A percentile compares a stretch with the other conserved stretches of the same genome.
Conservation (phyloP, 2,329 filamentous ascomycete genomes). For the Didymella pomorum region DNA sequence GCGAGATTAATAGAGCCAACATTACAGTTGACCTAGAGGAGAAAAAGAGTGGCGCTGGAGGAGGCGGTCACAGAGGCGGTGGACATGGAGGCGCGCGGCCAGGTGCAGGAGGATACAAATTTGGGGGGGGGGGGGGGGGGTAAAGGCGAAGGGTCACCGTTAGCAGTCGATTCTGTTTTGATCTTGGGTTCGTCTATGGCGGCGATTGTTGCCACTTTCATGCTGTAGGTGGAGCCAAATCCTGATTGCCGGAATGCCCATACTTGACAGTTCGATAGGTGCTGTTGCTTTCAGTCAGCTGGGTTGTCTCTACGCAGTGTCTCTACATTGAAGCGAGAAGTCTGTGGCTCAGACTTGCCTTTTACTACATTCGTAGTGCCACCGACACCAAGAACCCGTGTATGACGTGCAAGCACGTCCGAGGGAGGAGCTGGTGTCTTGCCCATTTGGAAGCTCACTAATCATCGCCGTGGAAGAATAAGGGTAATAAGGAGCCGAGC, state of each 20-base stretch:
- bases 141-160: neutral
- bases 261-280: too few relatives aligned
- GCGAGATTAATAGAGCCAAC: neutral
- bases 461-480: slow-evolving; percentile 38
- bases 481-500: neutral
- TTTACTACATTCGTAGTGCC: slow-evolving; percentile 31
- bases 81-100: neutral
- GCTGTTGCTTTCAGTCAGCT: too few relatives aligned
- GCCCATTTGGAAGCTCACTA: slow-evolving; percentile 36
- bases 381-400: slow-evolving; percentile 32
- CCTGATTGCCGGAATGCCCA: too few relatives aligned
- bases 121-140: neutral
- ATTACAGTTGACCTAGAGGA: neutral
- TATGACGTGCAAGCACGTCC: slow-evolving; percentile 4
- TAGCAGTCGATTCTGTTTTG: neutral
- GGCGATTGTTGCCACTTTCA: neutral
- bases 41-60: neutral
- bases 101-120: neutral
- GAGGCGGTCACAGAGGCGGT: neutral
- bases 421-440: slow-evolving; percentile 39
- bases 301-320: neutral
- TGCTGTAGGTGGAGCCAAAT: neutral
- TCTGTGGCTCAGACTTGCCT: slow-evolving; percentile 47
- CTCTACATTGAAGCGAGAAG: neutral
- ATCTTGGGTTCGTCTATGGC: neutral